Conservation (phyloP, 192 early-diverging fungal genomes). For the Rhizoclosmatium globosum region DNA sequence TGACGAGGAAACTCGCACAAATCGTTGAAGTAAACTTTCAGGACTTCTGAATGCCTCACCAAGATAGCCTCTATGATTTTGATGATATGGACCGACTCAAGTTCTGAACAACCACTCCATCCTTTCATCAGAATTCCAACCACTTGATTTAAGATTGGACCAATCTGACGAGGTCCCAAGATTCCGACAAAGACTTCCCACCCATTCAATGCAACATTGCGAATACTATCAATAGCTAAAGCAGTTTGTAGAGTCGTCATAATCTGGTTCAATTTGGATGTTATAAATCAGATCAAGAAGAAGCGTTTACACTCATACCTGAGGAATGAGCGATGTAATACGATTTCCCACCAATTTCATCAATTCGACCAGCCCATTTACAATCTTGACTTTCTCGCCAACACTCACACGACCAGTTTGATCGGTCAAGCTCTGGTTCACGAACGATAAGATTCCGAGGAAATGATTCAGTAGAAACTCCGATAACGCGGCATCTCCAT, state of each 20-base stretch:
- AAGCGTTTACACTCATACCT: constrained; percentile 28
- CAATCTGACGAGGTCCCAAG: constrained; percentile 33
- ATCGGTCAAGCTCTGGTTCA: constrained; percentile 45
- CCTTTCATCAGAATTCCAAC: constrained; percentile 35
- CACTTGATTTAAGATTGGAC: constrained; percentile 43
- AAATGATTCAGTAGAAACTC: constrained; percentile 47
- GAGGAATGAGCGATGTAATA: constrained; percentile 40
- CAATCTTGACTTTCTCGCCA: constrained; percentile 34
- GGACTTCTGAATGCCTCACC: constrained; percentile 15
- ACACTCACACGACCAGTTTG: background rate
- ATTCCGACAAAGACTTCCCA: constrained; percentile 51
- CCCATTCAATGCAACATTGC: constrained; percentile 37
- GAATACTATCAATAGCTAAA: constrained; percentile 34
- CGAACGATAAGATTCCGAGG: constrained; percentile 44
- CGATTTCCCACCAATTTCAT: constrained; percentile 44
- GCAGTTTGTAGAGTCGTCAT: constrained; percentile 53
- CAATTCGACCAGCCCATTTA: constrained; percentile 41
- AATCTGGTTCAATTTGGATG: constrained; percentile 33
- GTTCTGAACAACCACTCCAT: constrained; percentile 32
- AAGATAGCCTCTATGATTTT: constrained; percentile 48
- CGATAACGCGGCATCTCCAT: constrained; percentile 9
- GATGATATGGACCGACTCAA: constrained; percentile 23
- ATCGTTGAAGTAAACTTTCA: constrained; percentile 24
- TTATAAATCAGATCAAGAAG: background rate
- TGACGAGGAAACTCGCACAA: constrained; percentile 41